Evolutionary conservation across 306 rosid genomes (phyloP).

Genomic region (Rosa lucieae): DNA sequence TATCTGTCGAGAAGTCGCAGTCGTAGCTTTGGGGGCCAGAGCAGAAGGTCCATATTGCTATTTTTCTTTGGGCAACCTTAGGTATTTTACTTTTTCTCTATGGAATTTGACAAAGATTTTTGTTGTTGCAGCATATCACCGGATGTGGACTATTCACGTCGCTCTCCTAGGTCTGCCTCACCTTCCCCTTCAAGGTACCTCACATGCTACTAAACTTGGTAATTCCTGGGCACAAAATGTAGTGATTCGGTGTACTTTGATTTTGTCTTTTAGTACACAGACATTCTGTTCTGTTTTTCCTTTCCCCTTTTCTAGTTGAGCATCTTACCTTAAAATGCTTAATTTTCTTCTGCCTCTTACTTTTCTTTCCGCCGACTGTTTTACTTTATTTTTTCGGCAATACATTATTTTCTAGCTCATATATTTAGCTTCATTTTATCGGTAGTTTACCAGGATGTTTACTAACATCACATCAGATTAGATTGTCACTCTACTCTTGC

Average conservation of each 20-base stretch:
- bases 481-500: background rate
- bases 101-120: slow-evolving; percentile 23
- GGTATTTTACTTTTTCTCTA: background rate
- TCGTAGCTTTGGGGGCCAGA: slow-evolving; percentile 51
- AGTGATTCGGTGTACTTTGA: background rate
- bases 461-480: background rate
- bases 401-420: background rate
- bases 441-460: background rate
- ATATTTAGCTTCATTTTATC: background rate
- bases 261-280: background rate
- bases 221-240: background rate
- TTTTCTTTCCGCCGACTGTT: background rate
- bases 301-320: background rate
- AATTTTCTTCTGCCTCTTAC: background rate
- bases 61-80: background rate
- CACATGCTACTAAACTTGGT: background rate
- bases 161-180: slow-evolving; percentile 54
- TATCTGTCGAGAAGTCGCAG: slow-evolving; percentile 46
- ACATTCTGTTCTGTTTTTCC: no score
- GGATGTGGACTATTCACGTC: slow-evolving; percentile 34
- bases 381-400: background rate
- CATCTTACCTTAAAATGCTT: background rate
- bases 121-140: slow-evolving; percentile 59
- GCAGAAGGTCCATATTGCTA: slow-evolving; percentile 52
- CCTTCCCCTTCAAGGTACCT: slow-evolving; percentile 21